Evolutionary conservation across 768 basidiomycete genomes (phyloP).

Genomic region (Suillus hirtellus): DNA sequence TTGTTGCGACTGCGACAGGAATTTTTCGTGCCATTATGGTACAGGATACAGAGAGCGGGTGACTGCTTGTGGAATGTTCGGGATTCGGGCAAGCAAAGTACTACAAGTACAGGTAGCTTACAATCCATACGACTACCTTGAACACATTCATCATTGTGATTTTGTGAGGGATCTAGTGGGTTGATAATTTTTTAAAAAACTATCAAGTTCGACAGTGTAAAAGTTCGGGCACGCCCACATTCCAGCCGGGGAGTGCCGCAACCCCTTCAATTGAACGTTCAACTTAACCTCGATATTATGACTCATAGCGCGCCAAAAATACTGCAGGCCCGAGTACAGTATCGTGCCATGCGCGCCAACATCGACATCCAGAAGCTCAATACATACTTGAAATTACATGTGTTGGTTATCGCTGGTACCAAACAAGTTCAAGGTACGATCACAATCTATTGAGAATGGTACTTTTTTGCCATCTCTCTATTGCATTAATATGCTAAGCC

Average conservation of each 20-base stretch:
- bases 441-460: conserved; percentile 53
- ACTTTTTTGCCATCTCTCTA: conserved; percentile 18
- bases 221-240: too few species aligned
- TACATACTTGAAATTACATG: conserved; percentile 58
- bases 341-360: conserved; percentile 68
- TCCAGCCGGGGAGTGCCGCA: too few species aligned
- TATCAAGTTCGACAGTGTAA: too few species aligned
- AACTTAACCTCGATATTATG: conserved; percentile 18
- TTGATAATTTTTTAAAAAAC: too few species aligned
- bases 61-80: conserved; percentile 17
- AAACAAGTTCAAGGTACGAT: conserved; percentile 91
- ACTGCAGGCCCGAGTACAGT: conserved; percentile 73
- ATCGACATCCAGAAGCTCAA: conserved; percentile 69
- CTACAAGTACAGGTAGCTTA: background rate
- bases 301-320: conserved; percentile 32
- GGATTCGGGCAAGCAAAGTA: background rate
- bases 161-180: too few species aligned
- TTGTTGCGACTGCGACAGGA: background rate
- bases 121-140: background rate
- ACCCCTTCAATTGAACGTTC: too few species aligned
- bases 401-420: conserved; percentile 57
- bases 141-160: background rate
- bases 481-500: background rate
- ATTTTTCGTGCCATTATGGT: background rate
- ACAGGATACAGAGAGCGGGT: background rate